phyloP scores from a whole-genome alignment of 2,329 filamentous ascomycete genomes.

The Ophiocordyceps camponoti-rufipedis region DNA sequence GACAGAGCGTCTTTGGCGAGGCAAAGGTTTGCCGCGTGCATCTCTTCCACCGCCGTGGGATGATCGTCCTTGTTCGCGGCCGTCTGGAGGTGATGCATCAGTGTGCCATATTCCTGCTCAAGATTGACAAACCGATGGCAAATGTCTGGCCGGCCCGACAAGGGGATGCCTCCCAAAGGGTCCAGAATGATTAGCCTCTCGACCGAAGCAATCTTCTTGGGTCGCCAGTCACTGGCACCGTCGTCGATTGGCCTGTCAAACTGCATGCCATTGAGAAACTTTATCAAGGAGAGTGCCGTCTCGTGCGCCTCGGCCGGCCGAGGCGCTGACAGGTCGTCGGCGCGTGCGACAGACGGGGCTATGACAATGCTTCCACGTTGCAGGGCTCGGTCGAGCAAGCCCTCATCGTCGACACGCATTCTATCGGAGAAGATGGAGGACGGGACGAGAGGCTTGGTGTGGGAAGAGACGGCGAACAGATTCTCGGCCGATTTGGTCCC shows the following conservation, averaged over 20 bases:
- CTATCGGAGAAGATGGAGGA: slow-evolving; percentile 8
- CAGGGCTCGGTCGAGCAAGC: slow-evolving; percentile 14
- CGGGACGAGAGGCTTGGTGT: not conserved
- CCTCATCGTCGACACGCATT: slow-evolving; percentile 13
- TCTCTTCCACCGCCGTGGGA: slow-evolving; percentile 10
- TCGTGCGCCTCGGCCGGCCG: slow-evolving; percentile 32
- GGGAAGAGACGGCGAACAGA: slow-evolving; percentile 7
- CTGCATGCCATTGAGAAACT: slow-evolving; percentile 54
- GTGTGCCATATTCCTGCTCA: slow-evolving; percentile 65
- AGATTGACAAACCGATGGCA: slow-evolving; percentile 62
- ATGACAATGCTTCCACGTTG: slow-evolving; percentile 17
- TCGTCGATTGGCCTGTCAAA: slow-evolving; percentile 10
- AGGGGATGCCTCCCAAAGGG: slow-evolving; percentile 67
- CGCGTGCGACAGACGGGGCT: slow-evolving; percentile 22
- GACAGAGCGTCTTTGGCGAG: slow-evolving; percentile 53
- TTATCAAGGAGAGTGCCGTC: slow-evolving; percentile 57
- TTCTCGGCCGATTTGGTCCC: slow-evolving; percentile 50
- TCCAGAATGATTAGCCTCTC: slow-evolving; percentile 85
- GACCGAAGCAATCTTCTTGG: slow-evolving; percentile 39
- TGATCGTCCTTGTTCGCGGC: not conserved
- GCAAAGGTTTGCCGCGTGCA: slow-evolving; percentile 52
- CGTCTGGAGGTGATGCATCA: slow-evolving; percentile 40
- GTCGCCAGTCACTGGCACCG: slow-evolving; percentile 14
- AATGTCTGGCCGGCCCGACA: slow-evolving; percentile 22
- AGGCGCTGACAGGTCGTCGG: slow-evolving; percentile 19